Conservation (phyloP, 2,329 filamentous ascomycete species). For the Fusarium chlamydosporum region DNA sequence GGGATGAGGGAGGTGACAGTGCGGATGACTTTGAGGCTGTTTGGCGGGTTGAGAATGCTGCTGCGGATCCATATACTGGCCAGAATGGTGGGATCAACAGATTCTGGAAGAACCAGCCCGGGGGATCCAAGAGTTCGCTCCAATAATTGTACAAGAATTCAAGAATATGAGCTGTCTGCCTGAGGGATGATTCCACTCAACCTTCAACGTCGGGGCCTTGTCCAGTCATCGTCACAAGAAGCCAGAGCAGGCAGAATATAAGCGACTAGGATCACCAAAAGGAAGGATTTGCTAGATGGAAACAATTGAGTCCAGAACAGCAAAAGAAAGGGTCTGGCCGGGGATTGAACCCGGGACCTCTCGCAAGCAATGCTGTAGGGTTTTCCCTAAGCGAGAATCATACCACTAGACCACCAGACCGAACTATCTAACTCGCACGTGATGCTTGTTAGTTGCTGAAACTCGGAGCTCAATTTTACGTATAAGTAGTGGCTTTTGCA, state of each 20-base stretch:
- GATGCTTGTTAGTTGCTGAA: not conserved
- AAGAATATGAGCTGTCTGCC: too few relatives aligned
- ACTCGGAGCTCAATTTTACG: accelerated
- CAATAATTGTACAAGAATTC: not conserved
- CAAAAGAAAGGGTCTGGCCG: constrained; percentile 59
- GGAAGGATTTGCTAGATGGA: too few relatives aligned
- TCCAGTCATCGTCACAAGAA: not conserved
- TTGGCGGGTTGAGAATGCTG: not conserved
- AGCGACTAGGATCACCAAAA: too few relatives aligned
- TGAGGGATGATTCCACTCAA: too few relatives aligned
- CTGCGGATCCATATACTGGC: constrained; percentile 16
- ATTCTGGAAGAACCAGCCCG: not conserved
- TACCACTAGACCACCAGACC: constrained; percentile 75
- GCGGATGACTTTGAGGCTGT: constrained; percentile 13
- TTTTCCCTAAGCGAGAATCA: constrained; percentile 77
- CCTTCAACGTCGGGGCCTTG: too few relatives aligned
- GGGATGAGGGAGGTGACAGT: constrained; percentile 27
- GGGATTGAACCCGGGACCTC: constrained; percentile 64
- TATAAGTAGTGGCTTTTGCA: too few relatives aligned
- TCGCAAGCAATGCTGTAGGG: constrained; percentile 57
- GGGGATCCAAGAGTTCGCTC: accelerated
- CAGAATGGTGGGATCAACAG: not conserved
- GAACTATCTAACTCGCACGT: not conserved
- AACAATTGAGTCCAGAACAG: not conserved
- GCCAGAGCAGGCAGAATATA: too few relatives aligned